These are phyloP conservation scores for Pisolithus orientalis DNA, from an alignment of 768 basidiomycete genomes.

Conservation along the genomic window DNA sequence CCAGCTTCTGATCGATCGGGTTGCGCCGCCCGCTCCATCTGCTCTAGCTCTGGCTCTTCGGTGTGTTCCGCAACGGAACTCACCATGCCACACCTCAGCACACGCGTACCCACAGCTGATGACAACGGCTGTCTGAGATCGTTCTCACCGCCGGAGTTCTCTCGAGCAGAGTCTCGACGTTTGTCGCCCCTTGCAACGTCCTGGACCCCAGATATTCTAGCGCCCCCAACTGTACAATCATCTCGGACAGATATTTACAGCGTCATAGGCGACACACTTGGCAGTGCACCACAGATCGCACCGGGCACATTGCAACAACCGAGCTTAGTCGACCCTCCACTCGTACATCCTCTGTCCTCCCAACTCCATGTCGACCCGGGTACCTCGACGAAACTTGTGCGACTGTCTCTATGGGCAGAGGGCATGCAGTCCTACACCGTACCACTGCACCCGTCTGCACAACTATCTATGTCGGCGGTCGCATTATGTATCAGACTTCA, in stretches of 20 bases:
- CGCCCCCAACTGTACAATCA: constrained; percentile 21
- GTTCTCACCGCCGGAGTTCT: constrained; percentile 21
- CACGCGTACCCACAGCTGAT: constrained; percentile 18
- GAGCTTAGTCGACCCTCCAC: constrained; percentile 24
- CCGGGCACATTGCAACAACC: constrained; percentile 18
- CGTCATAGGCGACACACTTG: constrained; percentile 14
- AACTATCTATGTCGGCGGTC: constrained; percentile 36
- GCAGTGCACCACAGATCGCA: constrained; percentile 16
- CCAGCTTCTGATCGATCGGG: constrained; percentile 27
- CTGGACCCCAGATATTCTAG: constrained; percentile 21
- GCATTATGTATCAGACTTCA: constrained; percentile 51
- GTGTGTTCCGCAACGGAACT: constrained; percentile 19
- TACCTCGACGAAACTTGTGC: constrained; percentile 31
- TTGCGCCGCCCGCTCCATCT: constrained; percentile 20
- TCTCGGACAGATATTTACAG: constrained; percentile 21
- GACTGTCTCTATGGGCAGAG: constrained; percentile 54
- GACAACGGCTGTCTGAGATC: constrained; percentile 27
- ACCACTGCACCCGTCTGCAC: constrained; percentile 47
- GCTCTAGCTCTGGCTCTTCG: constrained; percentile 19
- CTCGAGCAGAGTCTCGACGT: constrained; percentile 25
- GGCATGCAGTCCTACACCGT: constrained; percentile 61
- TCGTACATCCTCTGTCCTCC: constrained; percentile 20
- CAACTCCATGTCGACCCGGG: constrained; percentile 23
- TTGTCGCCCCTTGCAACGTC: constrained; percentile 27
- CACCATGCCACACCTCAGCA: constrained; percentile 14